phyloP scores from a whole-genome alignment of 2,329 filamentous ascomycete genomes.

The Apiospora arundinis region DNA sequence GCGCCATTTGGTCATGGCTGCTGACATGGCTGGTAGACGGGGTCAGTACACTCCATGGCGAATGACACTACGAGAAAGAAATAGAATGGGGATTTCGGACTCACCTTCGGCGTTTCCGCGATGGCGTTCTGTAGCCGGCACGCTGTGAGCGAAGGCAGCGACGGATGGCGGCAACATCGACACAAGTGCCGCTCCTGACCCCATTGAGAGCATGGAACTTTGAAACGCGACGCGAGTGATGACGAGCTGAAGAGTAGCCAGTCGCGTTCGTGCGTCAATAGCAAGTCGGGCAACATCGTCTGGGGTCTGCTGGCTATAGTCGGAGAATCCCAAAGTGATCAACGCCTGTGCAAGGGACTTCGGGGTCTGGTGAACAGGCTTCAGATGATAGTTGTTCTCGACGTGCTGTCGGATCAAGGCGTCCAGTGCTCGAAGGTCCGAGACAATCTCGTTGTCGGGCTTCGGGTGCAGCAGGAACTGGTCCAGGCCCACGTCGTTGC shows the following conservation, averaged over 20 bases:
- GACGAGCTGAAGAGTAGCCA: neutral
- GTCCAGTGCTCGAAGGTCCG: constrained; percentile 42
- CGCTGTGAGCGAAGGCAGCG: neutral
- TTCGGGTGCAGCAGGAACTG: constrained; percentile 45
- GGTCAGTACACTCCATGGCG: neutral
- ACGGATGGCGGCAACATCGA: constrained; percentile 3
- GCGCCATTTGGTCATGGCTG: constrained; percentile 50
- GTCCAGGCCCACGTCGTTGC: constrained; percentile 34
- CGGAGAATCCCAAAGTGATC: constrained; percentile 28
- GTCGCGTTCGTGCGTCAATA: neutral
- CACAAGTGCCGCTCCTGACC: neutral
- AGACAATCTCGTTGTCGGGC: constrained; percentile 43
- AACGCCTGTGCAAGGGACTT: constrained; percentile 34
- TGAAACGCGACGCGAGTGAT: neutral
- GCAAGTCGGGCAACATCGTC: neutral
- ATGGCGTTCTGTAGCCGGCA: constrained; percentile 13
- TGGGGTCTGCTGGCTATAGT: constrained; percentile 1
- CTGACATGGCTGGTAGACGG: constrained; percentile 32
- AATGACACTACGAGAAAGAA: too few species aligned
- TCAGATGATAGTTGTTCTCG: constrained; percentile 46
- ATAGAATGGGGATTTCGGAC: neutral
- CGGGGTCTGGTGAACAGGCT: constrained; percentile 31
- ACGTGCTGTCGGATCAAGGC: constrained; percentile 48
- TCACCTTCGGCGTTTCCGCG: constrained; percentile 17
- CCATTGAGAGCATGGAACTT: neutral